Evolutionary conservation across 2,329 filamentous ascomycete species (phyloP), one percentile per base, ranked within the genome.

Genomic region (Fusarium staphyleae): DNA sequence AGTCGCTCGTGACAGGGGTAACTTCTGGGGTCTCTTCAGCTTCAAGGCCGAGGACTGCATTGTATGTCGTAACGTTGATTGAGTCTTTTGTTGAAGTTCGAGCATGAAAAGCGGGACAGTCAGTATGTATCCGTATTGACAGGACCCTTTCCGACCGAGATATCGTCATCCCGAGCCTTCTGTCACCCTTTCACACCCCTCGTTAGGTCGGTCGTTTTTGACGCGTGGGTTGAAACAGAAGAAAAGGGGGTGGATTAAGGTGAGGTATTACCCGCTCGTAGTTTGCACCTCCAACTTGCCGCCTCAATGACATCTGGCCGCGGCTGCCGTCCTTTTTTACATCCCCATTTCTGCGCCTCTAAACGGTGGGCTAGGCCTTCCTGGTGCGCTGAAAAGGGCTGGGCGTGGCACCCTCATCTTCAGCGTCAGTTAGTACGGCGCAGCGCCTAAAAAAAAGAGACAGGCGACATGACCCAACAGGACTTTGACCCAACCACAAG

Each of bases 141-240:
- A 37, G 47, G 39, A 48, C 57, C 57, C 55, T 53, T 57, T 32
- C 57, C 40, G 40, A 53, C 26, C 33, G 48, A 30, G 36, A 48
- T 55, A 56, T 63, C 53, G 62, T 57, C 64, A 64, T 67, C 57
- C 55, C 55, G 60, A 59, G 52, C 48, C 37, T 52, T 57, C 45
- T 55, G 30, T 30, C 41, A 56, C 43, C 30, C 43, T 54, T 24
- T 50, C 19, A 4, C 45, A 52, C 53, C 48, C 48, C 56, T 63
- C 48, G 43, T 34, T 32, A 12, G 22, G 47, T 49, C 13, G 29
- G 14, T 43, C 6, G 4, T 14, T 42, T 49, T 44, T 44, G 45
- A 47, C 33, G 35, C 35, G 42, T 48, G 39, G 14, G n/a, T 11
- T 29, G 32, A 18, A 36, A 15, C 22, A 36, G 34, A 22, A 14